Evolutionary conservation across 306 rosid species (phyloP).

Genomic region (Boehmeria nivea): DNA sequence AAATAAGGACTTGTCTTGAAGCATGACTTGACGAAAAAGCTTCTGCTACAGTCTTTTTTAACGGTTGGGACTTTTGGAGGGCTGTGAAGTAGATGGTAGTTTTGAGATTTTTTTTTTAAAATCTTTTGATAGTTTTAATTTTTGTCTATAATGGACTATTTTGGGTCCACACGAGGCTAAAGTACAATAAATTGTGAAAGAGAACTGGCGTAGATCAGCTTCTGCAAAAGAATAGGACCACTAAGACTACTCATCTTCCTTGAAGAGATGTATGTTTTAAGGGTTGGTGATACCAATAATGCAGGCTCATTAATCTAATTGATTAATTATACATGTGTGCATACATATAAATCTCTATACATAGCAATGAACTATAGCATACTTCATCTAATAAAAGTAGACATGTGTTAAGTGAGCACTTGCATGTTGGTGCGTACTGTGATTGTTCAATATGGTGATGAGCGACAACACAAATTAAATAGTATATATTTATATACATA

Average conservation of each 20-base stretch:
- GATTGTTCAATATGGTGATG: too few relatives aligned
- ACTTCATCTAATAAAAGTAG: too few relatives aligned
- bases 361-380: too few relatives aligned
- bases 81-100: not conserved
- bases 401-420: too few relatives aligned
- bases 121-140: not conserved
- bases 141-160: not conserved
- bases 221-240: constrained; percentile 4
- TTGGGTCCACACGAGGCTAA: not conserved
- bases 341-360: too few relatives aligned
- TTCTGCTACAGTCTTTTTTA: not conserved
- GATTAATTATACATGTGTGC: too few relatives aligned
- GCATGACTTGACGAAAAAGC: not conserved
- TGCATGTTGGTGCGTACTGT: too few relatives aligned
- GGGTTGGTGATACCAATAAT: not conserved
- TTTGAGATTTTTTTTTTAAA: too few relatives aligned
- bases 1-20: constrained; percentile 2
- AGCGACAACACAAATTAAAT: too few relatives aligned
- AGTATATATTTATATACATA: too few relatives aligned
- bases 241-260: not conserved
- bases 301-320: not conserved
- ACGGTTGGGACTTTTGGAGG: not conserved
- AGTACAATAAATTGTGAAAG: constrained; percentile 10
- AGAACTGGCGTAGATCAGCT: constrained; percentile 3
- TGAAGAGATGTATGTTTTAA: not conserved